These are phyloP conservation scores for Melampsora occidentalis DNA, from an alignment of 1,284 basidiomycete genomes.

Conservation along the genomic window DNA sequence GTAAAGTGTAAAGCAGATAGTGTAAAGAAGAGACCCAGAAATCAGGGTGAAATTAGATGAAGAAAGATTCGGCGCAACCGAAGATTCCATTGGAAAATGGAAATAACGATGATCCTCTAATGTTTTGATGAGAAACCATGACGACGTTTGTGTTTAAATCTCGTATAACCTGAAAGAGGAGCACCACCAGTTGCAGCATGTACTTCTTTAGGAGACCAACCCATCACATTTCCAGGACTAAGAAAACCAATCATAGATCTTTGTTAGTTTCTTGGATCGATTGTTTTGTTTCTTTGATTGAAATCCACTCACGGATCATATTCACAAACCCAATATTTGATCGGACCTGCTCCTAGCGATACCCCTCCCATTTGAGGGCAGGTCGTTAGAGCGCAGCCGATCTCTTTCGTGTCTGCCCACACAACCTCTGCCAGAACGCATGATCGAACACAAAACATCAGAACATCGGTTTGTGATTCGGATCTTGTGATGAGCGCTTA, in stretches of 20 bases:
- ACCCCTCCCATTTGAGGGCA: slow-evolving; percentile 2
- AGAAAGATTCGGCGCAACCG: background rate
- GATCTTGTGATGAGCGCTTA: background rate
- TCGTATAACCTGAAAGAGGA: slow-evolving; percentile 19
- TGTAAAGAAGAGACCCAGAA: no score
- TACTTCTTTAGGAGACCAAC: slow-evolving; percentile 27
- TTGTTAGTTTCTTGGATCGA: no score
- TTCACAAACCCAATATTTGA: slow-evolving; percentile 29
- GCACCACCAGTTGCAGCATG: slow-evolving; percentile 28
- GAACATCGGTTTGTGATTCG: background rate
- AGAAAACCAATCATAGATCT: background rate
- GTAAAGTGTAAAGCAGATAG: no score
- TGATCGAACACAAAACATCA: background rate
- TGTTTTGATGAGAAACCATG: background rate
- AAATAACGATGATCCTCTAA: no score
- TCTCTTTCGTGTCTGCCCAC: slow-evolving; percentile 22
- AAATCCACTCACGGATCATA: slow-evolving; percentile 35
- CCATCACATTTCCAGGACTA: slow-evolving; percentile 40
- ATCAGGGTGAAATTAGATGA: background rate
- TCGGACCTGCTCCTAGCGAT: background rate
- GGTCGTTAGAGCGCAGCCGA: slow-evolving; percentile 19
- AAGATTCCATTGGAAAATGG: no score
- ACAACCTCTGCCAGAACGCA: slow-evolving; percentile 20
- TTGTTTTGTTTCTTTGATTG: no score
- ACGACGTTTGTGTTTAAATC: background rate